Evolutionary conservation across 192 early-diverging fungal species (phyloP).

Genomic region (Coemansia sp.): DNA sequence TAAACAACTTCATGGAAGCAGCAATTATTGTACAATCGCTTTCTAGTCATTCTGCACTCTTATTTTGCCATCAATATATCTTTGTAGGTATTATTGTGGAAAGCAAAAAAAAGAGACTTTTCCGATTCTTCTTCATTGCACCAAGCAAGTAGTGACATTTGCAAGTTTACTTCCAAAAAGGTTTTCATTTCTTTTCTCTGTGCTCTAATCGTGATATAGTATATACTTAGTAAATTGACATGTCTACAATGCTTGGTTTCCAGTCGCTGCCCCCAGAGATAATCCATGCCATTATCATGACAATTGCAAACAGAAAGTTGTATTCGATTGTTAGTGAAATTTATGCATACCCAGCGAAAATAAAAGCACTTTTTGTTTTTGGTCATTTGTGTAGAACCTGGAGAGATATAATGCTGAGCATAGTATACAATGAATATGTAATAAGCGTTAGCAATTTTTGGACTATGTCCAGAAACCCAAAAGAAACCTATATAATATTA

Average conservation of each 20-base stretch:
- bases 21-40: too few relatives aligned
- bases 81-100: too few relatives aligned
- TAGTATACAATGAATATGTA: background rate
- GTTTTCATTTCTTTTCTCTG: too few relatives aligned
- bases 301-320: background rate
- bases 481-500: background rate
- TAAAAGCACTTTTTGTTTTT: background rate
- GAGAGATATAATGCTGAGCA: background rate
- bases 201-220: too few relatives aligned
- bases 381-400: background rate
- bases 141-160: too few relatives aligned
- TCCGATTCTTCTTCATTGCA: too few relatives aligned
- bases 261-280: background rate
- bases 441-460: background rate
- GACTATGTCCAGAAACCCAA: background rate
- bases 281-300: background rate
- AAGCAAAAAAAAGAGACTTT: too few relatives aligned
- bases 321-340: background rate
- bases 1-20: too few relatives aligned
- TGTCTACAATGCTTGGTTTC: background rate
- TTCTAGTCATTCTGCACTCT: too few relatives aligned
- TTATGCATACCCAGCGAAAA: background rate
- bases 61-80: too few relatives aligned
- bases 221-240: too few relatives aligned
- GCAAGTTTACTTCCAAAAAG: too few relatives aligned